phyloP scores from a whole-genome alignment of 2,329 filamentous ascomycete genomes.

The Alternaria longipes region DNA sequence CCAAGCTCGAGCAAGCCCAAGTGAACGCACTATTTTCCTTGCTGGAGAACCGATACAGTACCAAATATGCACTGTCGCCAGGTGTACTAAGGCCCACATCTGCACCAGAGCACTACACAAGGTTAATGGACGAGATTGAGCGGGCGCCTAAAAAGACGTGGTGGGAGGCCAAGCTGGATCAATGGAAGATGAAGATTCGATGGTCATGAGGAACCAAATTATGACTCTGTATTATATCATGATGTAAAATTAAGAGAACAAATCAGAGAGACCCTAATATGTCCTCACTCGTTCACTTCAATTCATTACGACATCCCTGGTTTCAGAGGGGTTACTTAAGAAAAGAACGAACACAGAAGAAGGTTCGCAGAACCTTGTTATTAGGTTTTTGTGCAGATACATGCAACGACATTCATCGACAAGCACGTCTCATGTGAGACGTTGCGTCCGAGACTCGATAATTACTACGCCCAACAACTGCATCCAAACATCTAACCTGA shows the following conservation, averaged over 20 bases:
- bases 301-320: background rate
- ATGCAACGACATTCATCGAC: no score
- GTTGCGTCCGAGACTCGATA: background rate
- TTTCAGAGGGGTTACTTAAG: no score
- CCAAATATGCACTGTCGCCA: constrained; percentile 45
- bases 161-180: constrained; percentile 46
- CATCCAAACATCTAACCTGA: background rate
- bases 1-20: constrained; percentile 54
- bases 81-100: constrained; percentile 43
- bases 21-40: constrained; percentile 68
- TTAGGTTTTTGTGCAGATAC: no score
- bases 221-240: constrained; percentile 15
- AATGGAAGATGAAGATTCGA: constrained; percentile 52
- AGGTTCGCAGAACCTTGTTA: no score
- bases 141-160: constrained; percentile 47
- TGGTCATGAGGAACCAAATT: constrained; percentile 31
- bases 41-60: constrained; percentile 67
- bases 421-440: no score
- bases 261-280: background rate
- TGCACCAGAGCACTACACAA: constrained; percentile 48
- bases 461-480: no score
- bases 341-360: no score
- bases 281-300: no score
- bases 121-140: constrained; percentile 49
- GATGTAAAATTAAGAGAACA: background rate